Conservation (phyloP, 1,284 basidiomycete genomes). For the Austroboletus novae-zelandiae region DNA sequence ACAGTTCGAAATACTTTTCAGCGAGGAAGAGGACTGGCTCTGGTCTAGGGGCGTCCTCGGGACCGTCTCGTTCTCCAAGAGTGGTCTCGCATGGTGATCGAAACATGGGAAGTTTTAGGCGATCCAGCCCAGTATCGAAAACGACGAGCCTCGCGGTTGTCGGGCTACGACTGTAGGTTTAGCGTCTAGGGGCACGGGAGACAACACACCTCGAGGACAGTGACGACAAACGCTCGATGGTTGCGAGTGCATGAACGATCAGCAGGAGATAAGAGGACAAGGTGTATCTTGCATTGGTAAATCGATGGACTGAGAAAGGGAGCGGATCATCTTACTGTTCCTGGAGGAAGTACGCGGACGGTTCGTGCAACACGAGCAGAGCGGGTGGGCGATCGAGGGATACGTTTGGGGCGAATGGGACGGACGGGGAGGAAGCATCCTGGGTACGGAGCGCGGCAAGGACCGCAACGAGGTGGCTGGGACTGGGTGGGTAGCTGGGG, state of each 20-base stretch:
- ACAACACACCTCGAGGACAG: conserved; percentile 17
- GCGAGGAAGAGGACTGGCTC: conserved; percentile 35
- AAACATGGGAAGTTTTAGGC: conserved; percentile 55
- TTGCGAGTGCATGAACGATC: conserved; percentile 31
- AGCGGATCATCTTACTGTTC: conserved; percentile 23
- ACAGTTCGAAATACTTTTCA: conserved; percentile 46
- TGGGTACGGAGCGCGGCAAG: conserved; percentile 51
- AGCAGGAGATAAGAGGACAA: conserved; percentile 35
- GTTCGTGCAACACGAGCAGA: conserved; percentile 62
- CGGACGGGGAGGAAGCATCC: conserved; percentile 18
- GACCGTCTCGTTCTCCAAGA: conserved; percentile 18
- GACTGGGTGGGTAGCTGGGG: conserved; percentile 62
- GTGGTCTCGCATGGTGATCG: conserved; percentile 24
- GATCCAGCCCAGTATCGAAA: conserved; percentile 61
- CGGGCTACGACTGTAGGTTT: conserved; percentile 18
- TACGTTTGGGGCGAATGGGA: conserved; percentile 33
- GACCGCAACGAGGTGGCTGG: conserved; percentile 54
- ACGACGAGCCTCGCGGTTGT: conserved; percentile 40
- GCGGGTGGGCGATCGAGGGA: conserved; percentile 46
- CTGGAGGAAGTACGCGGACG: conserved; percentile 55
- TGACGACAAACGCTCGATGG: conserved; percentile 25
- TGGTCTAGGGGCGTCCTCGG: conserved; percentile 24
- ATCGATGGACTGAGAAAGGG: not conserved
- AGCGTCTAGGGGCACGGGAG: not conserved
- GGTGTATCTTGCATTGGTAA: conserved; percentile 23